Conservation (phyloP, 768 basidiomycete genomes). For the Ramaria rubella region DNA sequence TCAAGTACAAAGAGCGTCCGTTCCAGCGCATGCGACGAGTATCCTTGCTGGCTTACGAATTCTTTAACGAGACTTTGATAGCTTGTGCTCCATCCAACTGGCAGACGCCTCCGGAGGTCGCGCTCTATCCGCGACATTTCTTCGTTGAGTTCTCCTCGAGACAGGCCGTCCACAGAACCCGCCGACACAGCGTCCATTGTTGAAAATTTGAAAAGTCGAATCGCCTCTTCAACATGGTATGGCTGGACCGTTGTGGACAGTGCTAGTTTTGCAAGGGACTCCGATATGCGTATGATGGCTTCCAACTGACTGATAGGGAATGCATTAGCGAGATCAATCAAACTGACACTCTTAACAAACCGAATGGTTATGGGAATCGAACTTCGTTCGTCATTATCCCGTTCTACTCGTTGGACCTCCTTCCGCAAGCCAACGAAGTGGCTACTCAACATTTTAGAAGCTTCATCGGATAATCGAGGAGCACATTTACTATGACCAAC, state of each 20-base stretch:
- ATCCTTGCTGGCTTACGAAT: conserved; percentile 90
- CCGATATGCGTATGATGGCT: conserved; percentile 98
- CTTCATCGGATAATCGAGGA: conserved; percentile 85
- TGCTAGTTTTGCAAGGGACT: conserved; percentile 92
- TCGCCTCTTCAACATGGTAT: conserved; percentile 96
- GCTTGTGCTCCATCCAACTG: conserved; percentile 94
- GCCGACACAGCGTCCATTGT: conserved; percentile 99
- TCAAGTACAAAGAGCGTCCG: conserved; percentile 87
- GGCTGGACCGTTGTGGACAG: conserved; percentile 79
- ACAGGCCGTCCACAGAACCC: conserved; percentile 87
- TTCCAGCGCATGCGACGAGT: conserved; percentile 85
- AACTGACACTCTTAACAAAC: conserved; percentile 36
- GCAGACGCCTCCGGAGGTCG: conserved; percentile 74
- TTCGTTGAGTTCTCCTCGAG: conserved; percentile 85
- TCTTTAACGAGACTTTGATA: conserved; percentile 90
- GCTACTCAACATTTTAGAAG: conserved; percentile 92
- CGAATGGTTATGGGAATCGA: conserved; percentile 98
- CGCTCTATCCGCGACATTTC: conserved; percentile 89
- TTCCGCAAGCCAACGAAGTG: conserved; percentile 92
- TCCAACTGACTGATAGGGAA: conserved; percentile 69
- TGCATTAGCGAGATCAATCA: neutral
- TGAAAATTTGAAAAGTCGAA: conserved; percentile 95
- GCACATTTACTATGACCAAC: conserved; percentile 75
- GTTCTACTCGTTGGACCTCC: conserved; percentile 91
- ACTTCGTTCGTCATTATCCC: conserved; percentile 94